Conservation (phyloP, 2,329 filamentous ascomycete species). For the Verticillium nonalfalfae region DNA sequence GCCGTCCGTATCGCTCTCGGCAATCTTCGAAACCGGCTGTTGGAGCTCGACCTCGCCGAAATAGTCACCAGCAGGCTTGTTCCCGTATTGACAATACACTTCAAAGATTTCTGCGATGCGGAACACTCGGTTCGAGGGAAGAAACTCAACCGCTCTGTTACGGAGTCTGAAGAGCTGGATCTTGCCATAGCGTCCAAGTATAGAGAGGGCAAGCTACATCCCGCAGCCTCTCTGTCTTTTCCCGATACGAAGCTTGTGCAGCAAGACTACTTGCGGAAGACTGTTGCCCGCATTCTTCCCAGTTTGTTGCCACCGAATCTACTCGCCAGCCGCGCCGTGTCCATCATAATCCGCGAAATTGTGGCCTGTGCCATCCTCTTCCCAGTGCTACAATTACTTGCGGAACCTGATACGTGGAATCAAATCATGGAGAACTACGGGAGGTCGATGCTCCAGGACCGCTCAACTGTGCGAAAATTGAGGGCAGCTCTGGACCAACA, state of each 20-base stretch:
- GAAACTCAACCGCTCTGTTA: conserved; percentile 82
- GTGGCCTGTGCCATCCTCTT: conserved; percentile 87
- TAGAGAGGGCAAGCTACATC: conserved; percentile 78
- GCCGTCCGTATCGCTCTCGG: conserved; percentile 67
- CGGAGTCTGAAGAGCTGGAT: conserved; percentile 93
- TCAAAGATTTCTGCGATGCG: conserved; percentile 86
- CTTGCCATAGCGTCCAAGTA: conserved; percentile 94
- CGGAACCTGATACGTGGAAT: conserved; percentile 96
- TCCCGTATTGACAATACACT: conserved; percentile 80
- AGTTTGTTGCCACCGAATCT: conserved; percentile 67
- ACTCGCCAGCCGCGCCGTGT: conserved; percentile 73
- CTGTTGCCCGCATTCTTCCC: conserved; percentile 68
- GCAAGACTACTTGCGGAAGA: conserved; percentile 78
- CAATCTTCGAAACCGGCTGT: conserved; percentile 64
- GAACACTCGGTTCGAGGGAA: conserved; percentile 81
- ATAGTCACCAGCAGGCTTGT: conserved; percentile 75
- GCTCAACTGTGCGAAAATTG: conserved; percentile 88
- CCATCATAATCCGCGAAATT: conserved; percentile 78
- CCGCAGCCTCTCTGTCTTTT: conserved; percentile 75
- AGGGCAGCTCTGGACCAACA: conserved; percentile 91
- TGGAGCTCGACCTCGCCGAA: conserved; percentile 76
- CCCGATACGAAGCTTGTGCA: conserved; percentile 79
- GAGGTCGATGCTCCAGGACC: conserved; percentile 82
- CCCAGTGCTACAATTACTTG: conserved; percentile 71
- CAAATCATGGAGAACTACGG: conserved; percentile 89